Evolutionary conservation across 331 rosid species (phyloP), one percentile per base, ranked within the genome.

Genomic region (Cydonia oblonga): DNA sequence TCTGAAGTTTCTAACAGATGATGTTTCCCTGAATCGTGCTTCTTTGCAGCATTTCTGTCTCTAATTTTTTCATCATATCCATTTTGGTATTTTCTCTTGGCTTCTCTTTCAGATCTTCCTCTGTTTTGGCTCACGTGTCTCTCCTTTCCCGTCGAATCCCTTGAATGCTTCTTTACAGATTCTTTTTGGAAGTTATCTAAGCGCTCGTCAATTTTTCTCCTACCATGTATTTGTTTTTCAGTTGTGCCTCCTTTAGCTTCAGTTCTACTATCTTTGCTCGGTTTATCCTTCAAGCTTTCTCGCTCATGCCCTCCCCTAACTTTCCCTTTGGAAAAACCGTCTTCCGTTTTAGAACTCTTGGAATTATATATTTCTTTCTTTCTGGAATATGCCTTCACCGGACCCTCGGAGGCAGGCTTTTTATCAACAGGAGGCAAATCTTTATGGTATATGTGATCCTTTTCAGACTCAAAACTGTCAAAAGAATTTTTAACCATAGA

Each of bases 31-130:
- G 73, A 59, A 72, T 87, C 88, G n/a, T 76, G 85, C 78, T 83
- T 95, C 86, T 83, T 81, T 26, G 77, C 49, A 44, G 67, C 46
- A 74, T 71, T 76, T 78, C 68, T 75, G 62, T 75, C 89, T 70
- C 76, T 85, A 18, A 72, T 68, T 85, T 76, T 86, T 25, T 86
- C 91, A 76, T 84, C 82, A 70, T 77, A 84, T 68, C 78, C 88
- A 76, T 71, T 73, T 72, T 51, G 81, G 77, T 76, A 75, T 74
- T 87, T 91, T 76, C 92, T 86, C 84, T 83, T 88, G 74, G 52
- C 70, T 78, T 83, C 97, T 86, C 87, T 78, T 62, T 76, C 96
- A 84, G 67, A 54, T 26, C 80, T 76, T 69, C 70, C 84, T 79
- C 86, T 83, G 67, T 71, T 74, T 53, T 14, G 80, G 57, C 84